Evolutionary conservation across 441 rosid genomes (phyloP).

Genomic region (Omphalea diandra): DNA sequence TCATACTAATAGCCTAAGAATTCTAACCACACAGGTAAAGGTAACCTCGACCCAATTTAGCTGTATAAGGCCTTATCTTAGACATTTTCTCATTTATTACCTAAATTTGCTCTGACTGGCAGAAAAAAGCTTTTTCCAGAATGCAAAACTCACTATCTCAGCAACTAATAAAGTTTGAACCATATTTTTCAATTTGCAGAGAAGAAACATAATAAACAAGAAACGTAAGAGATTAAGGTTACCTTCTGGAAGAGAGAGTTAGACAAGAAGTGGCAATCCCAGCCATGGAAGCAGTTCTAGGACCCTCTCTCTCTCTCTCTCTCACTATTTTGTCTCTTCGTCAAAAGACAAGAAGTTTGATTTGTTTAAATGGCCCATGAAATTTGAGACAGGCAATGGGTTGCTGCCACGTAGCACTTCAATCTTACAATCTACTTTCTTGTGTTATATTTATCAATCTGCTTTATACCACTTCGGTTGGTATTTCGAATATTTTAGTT

Average conservation of each 20-base stretch:
- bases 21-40: background rate
- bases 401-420: slow-evolving; percentile 48
- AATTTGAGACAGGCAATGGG: slow-evolving; percentile 56
- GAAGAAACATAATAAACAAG: too few relatives aligned
- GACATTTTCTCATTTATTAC: slow-evolving; percentile 8
- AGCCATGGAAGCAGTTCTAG: slow-evolving; percentile 46
- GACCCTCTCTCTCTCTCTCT: background rate
- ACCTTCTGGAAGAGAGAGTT: slow-evolving; percentile 54
- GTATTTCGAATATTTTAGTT: too few relatives aligned
- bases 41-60: background rate
- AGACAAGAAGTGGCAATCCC: slow-evolving; percentile 46
- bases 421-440: background rate
- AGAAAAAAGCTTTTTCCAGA: background rate
- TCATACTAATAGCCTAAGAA: background rate
- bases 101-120: background rate
- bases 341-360: slow-evolving; percentile 2
- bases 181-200: background rate
- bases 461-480: too few relatives aligned
- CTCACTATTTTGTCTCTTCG: too few relatives aligned
- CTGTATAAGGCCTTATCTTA: background rate
- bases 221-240: slow-evolving; percentile 5
- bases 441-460: too few relatives aligned
- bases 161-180: background rate
- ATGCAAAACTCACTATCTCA: background rate
- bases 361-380: slow-evolving; percentile 24